Evolutionary conservation across 78 protist species (phyloP).

Genomic region (Pigoraptor vietnamica): DNA sequence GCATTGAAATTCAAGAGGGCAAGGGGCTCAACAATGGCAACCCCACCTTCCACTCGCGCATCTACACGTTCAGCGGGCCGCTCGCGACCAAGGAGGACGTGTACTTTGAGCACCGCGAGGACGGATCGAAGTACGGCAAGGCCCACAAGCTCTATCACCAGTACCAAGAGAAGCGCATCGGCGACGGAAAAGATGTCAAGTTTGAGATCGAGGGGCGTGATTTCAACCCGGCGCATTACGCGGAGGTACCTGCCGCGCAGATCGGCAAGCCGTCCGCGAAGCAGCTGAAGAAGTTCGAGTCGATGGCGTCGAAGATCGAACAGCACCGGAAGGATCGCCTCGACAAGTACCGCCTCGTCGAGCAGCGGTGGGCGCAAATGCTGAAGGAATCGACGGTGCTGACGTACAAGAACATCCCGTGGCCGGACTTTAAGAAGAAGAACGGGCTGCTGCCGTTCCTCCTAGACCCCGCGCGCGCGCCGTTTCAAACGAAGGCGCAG

Average conservation of each 20-base stretch:
- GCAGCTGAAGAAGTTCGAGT: not conserved
- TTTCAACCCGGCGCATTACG: not conserved
- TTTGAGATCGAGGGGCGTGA: not conserved
- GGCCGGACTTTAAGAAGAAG: not conserved
- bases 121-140: not conserved
- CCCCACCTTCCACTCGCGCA: not conserved
- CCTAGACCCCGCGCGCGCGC: not conserved
- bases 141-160: not conserved
- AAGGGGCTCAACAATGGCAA: not conserved
- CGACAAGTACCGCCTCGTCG: not conserved
- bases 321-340: not conserved
- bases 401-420: not conserved
- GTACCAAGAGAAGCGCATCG: not conserved
- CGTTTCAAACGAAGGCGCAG: not conserved
- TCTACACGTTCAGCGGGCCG: not conserved
- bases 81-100: not conserved
- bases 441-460: not conserved
- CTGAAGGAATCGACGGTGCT: not conserved
- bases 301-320: not conserved
- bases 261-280: not conserved
- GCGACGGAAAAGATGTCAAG: not conserved
- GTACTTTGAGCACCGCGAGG: not conserved
- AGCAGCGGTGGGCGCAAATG: not conserved
- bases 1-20: not conserved
- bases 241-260: not conserved